Percentiles rank a stretch among this genome's conserved stretches.
Conservation (phyloP, 78 protist species). For the Dictyostelium purpureum region DNA sequence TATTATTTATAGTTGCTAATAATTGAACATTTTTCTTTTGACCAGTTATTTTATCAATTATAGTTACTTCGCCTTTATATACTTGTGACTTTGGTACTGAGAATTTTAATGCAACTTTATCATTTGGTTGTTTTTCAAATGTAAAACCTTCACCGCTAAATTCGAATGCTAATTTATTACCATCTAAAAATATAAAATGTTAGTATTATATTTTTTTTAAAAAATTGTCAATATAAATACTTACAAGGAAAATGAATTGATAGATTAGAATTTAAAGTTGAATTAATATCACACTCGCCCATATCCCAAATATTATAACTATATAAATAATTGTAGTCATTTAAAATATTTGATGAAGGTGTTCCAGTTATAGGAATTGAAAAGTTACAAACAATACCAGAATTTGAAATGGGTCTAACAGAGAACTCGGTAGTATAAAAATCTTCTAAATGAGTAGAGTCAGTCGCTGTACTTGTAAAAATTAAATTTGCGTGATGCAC, state of each 20-base stretch:
- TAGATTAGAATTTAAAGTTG: background rate
- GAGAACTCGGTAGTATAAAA: background rate
- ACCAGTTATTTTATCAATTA: background rate
- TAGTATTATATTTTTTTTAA: background rate
- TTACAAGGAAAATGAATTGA: background rate
- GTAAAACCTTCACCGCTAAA: constrained; percentile 31
- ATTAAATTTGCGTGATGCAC: background rate
- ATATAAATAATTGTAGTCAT: background rate
- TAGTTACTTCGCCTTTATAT: background rate
- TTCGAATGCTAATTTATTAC: background rate
- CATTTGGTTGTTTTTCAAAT: background rate
- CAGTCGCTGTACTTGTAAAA: background rate
- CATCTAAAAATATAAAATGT: background rate
- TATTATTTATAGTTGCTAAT: background rate
- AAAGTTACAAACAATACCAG: background rate
- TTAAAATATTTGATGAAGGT: background rate
- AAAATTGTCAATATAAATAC: background rate
- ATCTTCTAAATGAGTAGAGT: background rate
- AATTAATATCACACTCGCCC: constrained; percentile 4
- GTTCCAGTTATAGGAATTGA: background rate
- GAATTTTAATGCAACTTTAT: constrained; percentile 1
- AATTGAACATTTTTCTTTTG: constrained; percentile 34
- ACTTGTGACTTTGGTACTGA: background rate
- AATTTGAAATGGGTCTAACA: background rate
- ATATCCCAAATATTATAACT: constrained; percentile 34